Base-by-base conservation (phyloP, 805 yeast genomes). In the Lipomyces orientalis region DNA sequence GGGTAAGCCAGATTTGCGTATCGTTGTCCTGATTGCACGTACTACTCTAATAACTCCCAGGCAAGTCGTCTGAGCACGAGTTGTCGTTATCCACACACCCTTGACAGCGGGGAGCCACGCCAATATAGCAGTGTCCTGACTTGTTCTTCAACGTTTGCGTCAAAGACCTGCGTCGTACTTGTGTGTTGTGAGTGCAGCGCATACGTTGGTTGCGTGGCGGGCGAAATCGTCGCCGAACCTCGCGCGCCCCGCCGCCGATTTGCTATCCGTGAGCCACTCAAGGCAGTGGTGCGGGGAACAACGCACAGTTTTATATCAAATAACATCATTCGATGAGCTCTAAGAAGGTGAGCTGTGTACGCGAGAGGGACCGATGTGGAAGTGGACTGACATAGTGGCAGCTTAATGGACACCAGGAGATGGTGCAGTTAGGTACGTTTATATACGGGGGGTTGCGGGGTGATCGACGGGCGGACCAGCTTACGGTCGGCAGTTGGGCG, bases 351-450 rank as follows among this genome's bases (percentile, higher is more conserved):
- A n/a, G 56, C 3, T 35, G 33, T 33, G 37, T 10, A 57, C 34
- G 35, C 12, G 16, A 25, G 35, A 34, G 35, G 10, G 29, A 25
- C 29, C 29, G 29, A 1, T 2, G 29, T 25, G 29, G 29, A 25
- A 25, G 29, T 2, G 29, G 29, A 34, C 25, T 37, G 19, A 25
- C 54, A 25, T 10, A 49, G 57, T 34, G 49, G 22, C 49, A 64
- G 66, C 54, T 19, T 43, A 39, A 46, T 57, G 57, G 60, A 35
- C 60, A 56, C 34, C 71, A 81, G 82, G 84, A 81, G 73, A 81
- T 81, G 84, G 77, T 77, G 60, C 79, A 77, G 64, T 58, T 77
- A 51, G 75, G 78, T 75, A 64, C 16, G 74, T 62, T 16, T 6
- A 49, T 7, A 10, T n/a, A n/a, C n/a, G n/a, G n/a, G n/a, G 4